These are phyloP conservation scores for Acanthamoeba royreba DNA, from an alignment of 208 protist species.

Conservation along the genomic window DNA sequence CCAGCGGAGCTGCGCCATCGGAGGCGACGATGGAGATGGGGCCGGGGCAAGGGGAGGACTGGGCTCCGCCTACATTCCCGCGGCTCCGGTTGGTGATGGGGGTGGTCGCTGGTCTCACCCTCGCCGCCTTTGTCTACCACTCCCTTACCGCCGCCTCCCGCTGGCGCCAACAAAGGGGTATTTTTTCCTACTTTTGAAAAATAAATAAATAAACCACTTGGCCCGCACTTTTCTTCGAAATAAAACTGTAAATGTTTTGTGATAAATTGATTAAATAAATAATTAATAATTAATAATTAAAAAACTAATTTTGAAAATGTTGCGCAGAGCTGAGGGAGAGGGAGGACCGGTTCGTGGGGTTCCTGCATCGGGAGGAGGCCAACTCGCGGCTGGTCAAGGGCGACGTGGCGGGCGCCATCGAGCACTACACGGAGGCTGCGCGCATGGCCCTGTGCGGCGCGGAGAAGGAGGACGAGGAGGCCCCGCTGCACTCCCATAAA, in stretches of 20 bases:
- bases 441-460: neutral
- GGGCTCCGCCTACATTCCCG: neutral
- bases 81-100: neutral
- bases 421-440: neutral
- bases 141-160: neutral
- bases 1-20: too few species aligned
- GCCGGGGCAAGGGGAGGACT: neutral
- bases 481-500: neutral
- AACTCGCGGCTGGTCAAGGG: neutral
- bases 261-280: neutral
- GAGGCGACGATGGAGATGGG: too few species aligned
- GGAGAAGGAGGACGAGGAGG: neutral
- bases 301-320: neutral
- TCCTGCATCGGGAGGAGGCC: neutral
- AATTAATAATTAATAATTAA: neutral
- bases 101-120: neutral
- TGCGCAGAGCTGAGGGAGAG: neutral
- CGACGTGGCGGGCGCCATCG: neutral
- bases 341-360: neutral
- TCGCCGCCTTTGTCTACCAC: constrained; percentile 15
- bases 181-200: neutral
- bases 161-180: neutral
- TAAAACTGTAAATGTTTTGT: neutral
- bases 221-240: neutral
- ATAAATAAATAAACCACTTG: neutral